These are phyloP conservation scores for Curvularia eragrostidis DNA, from an alignment of 2,329 filamentous ascomycete species.

Conservation along the genomic window DNA sequence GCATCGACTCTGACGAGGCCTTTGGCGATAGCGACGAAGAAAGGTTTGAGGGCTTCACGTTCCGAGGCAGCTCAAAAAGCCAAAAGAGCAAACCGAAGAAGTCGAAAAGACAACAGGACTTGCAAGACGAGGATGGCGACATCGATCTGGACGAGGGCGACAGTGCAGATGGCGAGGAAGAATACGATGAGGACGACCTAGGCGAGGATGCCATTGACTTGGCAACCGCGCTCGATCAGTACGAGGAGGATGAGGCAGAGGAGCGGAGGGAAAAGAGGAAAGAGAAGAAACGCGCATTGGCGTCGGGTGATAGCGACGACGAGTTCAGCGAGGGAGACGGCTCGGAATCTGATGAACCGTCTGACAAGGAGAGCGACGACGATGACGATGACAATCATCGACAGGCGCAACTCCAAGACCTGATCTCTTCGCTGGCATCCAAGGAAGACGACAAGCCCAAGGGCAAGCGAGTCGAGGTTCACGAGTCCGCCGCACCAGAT, in stretches of 20 bases:
- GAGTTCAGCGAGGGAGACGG: constrained; percentile 56
- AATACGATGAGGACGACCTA: constrained; percentile 65
- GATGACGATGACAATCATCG: constrained; percentile 58
- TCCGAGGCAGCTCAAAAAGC: constrained; percentile 63
- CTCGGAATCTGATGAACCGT: constrained; percentile 54
- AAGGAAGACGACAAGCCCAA: constrained; percentile 48
- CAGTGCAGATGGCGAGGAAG: constrained; percentile 55
- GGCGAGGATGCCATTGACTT: constrained; percentile 70
- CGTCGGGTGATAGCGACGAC: constrained; percentile 61
- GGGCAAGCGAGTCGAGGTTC: constrained; percentile 51
- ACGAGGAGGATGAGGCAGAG: constrained; percentile 47
- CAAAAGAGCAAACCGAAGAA: constrained; percentile 57
- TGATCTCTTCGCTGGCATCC: constrained; percentile 70
- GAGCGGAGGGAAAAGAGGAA: constrained; percentile 39
- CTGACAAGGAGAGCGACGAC: constrained; percentile 54
- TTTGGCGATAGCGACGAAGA: constrained; percentile 91
- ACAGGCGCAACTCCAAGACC: constrained; percentile 69
- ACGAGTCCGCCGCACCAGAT: constrained; percentile 68
- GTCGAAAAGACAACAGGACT: constrained; percentile 39
- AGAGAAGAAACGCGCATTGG: constrained; percentile 49
- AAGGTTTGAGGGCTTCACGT: constrained; percentile 77
- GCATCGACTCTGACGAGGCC: constrained; percentile 78
- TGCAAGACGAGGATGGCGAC: constrained; percentile 40
- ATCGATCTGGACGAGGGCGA: constrained; percentile 57
- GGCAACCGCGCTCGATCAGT: constrained; percentile 65